Evolutionary conservation across 352 stramenopile species (phyloP).

Genomic region (Pythium aristosporum): DNA sequence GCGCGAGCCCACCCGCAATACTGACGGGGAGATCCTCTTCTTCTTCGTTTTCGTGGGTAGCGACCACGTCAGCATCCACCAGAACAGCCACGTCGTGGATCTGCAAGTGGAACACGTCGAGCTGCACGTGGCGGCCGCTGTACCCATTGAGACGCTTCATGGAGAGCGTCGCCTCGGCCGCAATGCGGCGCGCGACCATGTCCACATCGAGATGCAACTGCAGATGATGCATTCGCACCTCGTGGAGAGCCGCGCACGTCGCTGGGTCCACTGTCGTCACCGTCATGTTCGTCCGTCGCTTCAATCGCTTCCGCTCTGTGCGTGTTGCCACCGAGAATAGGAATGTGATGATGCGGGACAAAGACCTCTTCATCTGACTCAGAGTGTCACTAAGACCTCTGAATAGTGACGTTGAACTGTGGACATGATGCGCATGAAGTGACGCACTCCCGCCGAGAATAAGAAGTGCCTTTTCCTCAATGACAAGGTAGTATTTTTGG

Average conservation of each 20-base stretch:
- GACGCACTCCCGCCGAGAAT: not conserved
- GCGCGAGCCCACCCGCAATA: slow-evolving; percentile 7
- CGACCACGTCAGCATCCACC: slow-evolving; percentile 3
- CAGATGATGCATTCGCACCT: slow-evolving; percentile 53
- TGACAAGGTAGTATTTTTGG: not conserved
- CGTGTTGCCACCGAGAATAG: not conserved
- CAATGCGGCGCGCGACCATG: slow-evolving; percentile 33
- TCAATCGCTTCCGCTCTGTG: not conserved
- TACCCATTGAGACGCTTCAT: slow-evolving; percentile 29
- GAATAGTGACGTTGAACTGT: slow-evolving; percentile 12
- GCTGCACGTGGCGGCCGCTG: slow-evolving; percentile 25
- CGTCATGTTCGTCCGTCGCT: not conserved
- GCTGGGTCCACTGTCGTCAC: slow-evolving; percentile 41
- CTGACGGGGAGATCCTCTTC: not conserved
- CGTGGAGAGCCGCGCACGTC: slow-evolving; percentile 53
- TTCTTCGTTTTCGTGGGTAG: not conserved
- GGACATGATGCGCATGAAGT: not conserved
- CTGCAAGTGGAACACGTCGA: slow-evolving; percentile 65
- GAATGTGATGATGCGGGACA: not conserved
- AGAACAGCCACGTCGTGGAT: slow-evolving; percentile 46
- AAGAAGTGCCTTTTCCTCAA: not conserved
- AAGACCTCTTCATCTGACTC: not conserved
- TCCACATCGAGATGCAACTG: slow-evolving; percentile 51
- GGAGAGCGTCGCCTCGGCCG: slow-evolving; percentile 36
- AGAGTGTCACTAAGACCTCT: slow-evolving; percentile 12